These are phyloP conservation scores for Fusarium vanettenii DNA, from an alignment of 2,329 filamentous ascomycete genomes.

Conservation along the genomic window DNA sequence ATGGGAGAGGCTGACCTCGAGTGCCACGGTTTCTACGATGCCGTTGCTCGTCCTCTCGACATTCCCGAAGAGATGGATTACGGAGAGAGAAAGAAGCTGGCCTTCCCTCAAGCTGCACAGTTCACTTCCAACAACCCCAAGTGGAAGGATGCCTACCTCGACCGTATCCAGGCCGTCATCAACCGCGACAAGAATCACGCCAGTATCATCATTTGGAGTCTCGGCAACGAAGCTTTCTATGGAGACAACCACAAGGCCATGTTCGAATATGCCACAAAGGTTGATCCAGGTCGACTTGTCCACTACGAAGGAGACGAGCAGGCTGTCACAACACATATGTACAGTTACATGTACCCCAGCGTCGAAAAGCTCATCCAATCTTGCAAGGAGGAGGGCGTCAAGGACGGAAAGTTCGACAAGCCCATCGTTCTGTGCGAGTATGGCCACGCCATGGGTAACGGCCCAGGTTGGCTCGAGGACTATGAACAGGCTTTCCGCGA, in stretches of 20 bases:
- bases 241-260: slow-evolving; percentile 76
- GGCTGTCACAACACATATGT: slow-evolving; percentile 72
- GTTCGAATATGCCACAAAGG: slow-evolving; percentile 69
- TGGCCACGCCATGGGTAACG: slow-evolving; percentile 78
- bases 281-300: slow-evolving; percentile 69
- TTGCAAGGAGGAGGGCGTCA: slow-evolving; percentile 55
- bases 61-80: slow-evolving; percentile 69
- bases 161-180: slow-evolving; percentile 73
- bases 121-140: slow-evolving; percentile 71
- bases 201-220: slow-evolving; percentile 78
- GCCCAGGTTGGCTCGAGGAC: slow-evolving; percentile 75
- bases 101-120: slow-evolving; percentile 64
- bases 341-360: slow-evolving; percentile 74
- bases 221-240: slow-evolving; percentile 81
- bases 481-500: slow-evolving; percentile 73
- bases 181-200: slow-evolving; percentile 78
- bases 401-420: slow-evolving; percentile 61
- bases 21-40: slow-evolving; percentile 66
- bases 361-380: slow-evolving; percentile 63
- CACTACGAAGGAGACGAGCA: slow-evolving; percentile 75
- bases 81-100: slow-evolving; percentile 68
- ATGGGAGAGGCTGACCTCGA: slow-evolving; percentile 64
- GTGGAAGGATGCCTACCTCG: slow-evolving; percentile 74
- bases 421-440: slow-evolving; percentile 71
- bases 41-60: slow-evolving; percentile 60